Percentiles rank a stretch among this genome's conserved stretches.
These are phyloP conservation scores for Pistacia atlantica DNA, from an alignment of 345 rosid genomes.

Conservation along the genomic window DNA sequence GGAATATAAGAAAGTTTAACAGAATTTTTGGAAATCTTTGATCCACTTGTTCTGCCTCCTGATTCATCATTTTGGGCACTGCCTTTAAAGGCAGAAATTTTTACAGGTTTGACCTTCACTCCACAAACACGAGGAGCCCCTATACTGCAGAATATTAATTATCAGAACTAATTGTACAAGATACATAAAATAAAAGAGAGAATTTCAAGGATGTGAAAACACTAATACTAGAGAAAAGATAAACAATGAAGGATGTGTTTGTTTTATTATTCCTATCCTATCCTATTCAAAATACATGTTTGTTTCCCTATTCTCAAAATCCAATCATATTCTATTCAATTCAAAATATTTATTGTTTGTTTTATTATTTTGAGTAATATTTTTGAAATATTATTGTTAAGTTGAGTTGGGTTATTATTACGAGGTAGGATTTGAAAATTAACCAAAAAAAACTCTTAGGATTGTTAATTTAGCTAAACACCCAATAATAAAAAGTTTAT, in stretches of 20 bases:
- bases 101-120: slow-evolving; percentile 52
- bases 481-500: too few relatives aligned
- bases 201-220: slow-evolving; percentile 8
- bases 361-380: too few relatives aligned
- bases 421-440: too few relatives aligned
- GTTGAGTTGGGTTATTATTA: too few relatives aligned
- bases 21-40: slow-evolving; percentile 55
- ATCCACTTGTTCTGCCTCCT: slow-evolving; percentile 51
- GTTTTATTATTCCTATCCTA: too few relatives aligned
- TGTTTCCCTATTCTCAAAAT: too few relatives aligned
- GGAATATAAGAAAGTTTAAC: slow-evolving; percentile 70
- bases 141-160: slow-evolving; percentile 55
- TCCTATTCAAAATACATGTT: too few relatives aligned
- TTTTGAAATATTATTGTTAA: too few relatives aligned
- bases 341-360: too few relatives aligned
- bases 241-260: neutral
- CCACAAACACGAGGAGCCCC: slow-evolving; percentile 50
- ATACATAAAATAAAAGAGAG: neutral
- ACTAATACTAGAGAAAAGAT: slow-evolving; percentile 2
- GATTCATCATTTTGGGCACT: slow-evolving; percentile 59
- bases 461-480: too few relatives aligned
- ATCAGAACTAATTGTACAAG: slow-evolving; percentile 27
- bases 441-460: too few relatives aligned
- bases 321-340: too few relatives aligned
- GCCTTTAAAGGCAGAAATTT: slow-evolving; percentile 81